Evolutionary conservation across 202 grass and related monocot species (phyloP), one percentile per base, ranked within the genome.

Genomic region (Elaeis oleifera): DNA sequence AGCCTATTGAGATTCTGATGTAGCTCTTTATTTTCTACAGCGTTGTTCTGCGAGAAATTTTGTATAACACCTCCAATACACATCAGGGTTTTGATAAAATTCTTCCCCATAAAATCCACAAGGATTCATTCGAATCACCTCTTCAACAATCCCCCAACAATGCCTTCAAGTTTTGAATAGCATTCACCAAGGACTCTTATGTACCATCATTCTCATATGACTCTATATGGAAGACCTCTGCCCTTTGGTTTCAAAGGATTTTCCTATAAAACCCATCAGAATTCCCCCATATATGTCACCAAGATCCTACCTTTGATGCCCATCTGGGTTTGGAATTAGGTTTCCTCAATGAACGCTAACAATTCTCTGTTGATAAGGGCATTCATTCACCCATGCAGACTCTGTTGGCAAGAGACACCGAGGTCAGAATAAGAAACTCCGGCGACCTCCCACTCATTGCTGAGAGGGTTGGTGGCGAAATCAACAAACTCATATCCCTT

Each of bases 1-100:
- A 56, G 67, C 56, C 50, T 5, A 53, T 50, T 74, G 55, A 17
- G 74, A 77, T 71, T 77, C 53, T 23, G 23, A 77, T 80, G 74
- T 50, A 64, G 56, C 4, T 73, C 72, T 14, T 54, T 16, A 64
- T 23, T 58, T 76, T 36, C 58, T 59, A 48, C 53, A 19, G 57
- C 24, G 4, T 61, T 16, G 7, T 54, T 52, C 17, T 31, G 21
- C 14, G 8, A 5, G 4, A 53, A 53, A 51, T 4, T 15, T 32
- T 13, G 50, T 54, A 5, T 8, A 20, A 18, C 28, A 3, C 21
- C 15, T 16, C 9, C 18, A 8, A 16, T 18, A 14, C 5, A 15
- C 28, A 48, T 8, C 15, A 4, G 51, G 16, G 23, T 68, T 56
- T 18, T 52, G 23, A 65, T 27, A 52, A 9, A 3, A 65, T 26